Percentiles rank a stretch among this genome's conserved stretches.
phyloP scores from a whole-genome alignment of 1,139 yeast species.

The Diutina rugosa region DNA sequence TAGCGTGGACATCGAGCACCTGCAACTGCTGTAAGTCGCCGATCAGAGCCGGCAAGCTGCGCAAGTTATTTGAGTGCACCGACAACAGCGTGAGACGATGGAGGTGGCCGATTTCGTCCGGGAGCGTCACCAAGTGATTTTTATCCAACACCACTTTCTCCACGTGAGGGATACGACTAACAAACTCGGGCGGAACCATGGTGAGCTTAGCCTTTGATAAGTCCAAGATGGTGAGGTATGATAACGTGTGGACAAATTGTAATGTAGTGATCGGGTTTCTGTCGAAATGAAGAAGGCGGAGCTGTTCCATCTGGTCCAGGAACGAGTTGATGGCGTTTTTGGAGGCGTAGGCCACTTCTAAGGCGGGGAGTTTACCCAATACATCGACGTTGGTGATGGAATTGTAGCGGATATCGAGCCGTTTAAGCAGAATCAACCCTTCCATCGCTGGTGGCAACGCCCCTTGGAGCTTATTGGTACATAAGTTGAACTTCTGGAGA shows the following conservation, averaged over 20 bases:
- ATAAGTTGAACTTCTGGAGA: slow-evolving; percentile 57
- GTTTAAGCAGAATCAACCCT: slow-evolving; percentile 43
- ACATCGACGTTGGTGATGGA: slow-evolving; percentile 51
- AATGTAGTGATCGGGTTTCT: slow-evolving; percentile 72
- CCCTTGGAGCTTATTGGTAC: slow-evolving; percentile 58
- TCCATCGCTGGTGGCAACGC: slow-evolving; percentile 42
- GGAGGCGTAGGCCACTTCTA: slow-evolving; percentile 64
- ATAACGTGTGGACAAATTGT: slow-evolving; percentile 42
- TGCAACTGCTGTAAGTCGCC: slow-evolving; percentile 49
- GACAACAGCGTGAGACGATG: slow-evolving; percentile 53
- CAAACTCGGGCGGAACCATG: slow-evolving; percentile 52
- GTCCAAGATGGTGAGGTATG: slow-evolving; percentile 58
- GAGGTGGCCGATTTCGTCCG: slow-evolving; percentile 53
- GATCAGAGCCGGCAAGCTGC: slow-evolving; percentile 57
- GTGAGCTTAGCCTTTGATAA: slow-evolving; percentile 76
- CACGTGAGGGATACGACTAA: slow-evolving; percentile 48
- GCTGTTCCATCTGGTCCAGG: slow-evolving; percentile 43
- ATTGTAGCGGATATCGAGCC: slow-evolving; percentile 73
- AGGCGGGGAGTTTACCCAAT: slow-evolving; percentile 47
- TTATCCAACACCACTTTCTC: slow-evolving; percentile 71
- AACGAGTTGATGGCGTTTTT: slow-evolving; percentile 70
- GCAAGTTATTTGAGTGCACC: slow-evolving; percentile 62
- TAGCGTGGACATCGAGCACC: slow-evolving; percentile 72
- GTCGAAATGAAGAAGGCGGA: slow-evolving; percentile 41
- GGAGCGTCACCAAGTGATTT: slow-evolving; percentile 71